Conservation (phyloP, 768 basidiomycete species). For the Sporobolomyces pararoseus region DNA sequence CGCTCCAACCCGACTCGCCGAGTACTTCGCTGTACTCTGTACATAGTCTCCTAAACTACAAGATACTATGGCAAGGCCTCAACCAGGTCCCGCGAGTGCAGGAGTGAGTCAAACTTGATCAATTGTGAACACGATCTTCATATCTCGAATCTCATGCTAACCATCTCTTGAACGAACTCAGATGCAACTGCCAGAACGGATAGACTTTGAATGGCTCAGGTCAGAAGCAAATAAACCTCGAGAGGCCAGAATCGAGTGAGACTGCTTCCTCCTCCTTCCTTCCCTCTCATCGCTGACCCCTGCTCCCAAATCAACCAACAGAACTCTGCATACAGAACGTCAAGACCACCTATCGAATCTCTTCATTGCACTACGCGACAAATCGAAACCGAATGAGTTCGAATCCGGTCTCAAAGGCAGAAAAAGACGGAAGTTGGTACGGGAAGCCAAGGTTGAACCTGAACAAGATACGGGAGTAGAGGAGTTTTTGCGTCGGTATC, state of each 20-base stretch:
- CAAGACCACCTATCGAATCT: constrained; percentile 20
- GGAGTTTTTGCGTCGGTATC: constrained; percentile 15
- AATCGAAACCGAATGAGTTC: constrained; percentile 8
- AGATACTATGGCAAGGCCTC: background rate
- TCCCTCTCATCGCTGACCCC: background rate
- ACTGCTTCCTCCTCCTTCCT: background rate
- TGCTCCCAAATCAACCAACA: background rate
- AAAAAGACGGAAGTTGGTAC: constrained; percentile 11
- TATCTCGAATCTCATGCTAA: background rate
- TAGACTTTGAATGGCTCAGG: background rate
- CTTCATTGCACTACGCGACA: constrained; percentile 34
- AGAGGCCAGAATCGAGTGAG: constrained; percentile 26
- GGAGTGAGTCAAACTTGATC: constrained; percentile 12
- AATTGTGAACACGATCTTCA: background rate
- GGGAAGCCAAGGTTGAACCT: background rate
- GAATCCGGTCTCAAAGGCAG: constrained; percentile 26
- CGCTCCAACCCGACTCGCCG: constrained; percentile 5
- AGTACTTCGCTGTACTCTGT: constrained; percentile 21
- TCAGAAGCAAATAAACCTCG: background rate
- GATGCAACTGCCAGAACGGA: background rate
- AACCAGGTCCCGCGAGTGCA: background rate
- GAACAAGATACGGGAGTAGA: background rate
- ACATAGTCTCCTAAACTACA: accelerated
- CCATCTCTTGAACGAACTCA: background rate
- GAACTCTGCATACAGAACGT: background rate